Evolutionary conservation across 2,329 filamentous ascomycete species (phyloP).

Genomic region (Didymella exigua): DNA sequence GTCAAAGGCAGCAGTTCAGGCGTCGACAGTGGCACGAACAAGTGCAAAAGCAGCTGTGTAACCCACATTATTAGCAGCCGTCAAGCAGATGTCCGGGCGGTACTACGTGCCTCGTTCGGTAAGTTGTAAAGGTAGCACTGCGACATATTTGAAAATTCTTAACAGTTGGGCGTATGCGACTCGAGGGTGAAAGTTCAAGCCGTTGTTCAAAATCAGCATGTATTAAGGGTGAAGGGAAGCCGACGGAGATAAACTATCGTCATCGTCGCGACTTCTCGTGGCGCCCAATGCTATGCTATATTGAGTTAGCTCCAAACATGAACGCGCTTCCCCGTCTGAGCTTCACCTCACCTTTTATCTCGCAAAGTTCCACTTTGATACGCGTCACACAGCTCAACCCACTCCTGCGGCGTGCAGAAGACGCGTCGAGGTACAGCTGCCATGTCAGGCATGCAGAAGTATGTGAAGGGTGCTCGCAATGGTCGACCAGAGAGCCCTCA

Average conservation of each 20-base stretch:
- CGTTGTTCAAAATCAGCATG: slow-evolving; percentile 2
- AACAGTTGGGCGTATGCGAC: not conserved
- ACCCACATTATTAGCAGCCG: slow-evolving; percentile 21
- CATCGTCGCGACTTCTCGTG: slow-evolving; percentile 32
- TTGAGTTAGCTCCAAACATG: slow-evolving; percentile 26
- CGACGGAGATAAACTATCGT: slow-evolving; percentile 39
- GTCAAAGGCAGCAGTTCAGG: slow-evolving; percentile 59
- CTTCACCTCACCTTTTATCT: slow-evolving; percentile 23
- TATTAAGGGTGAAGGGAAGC: slow-evolving; percentile 27
- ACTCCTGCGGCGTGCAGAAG: not conserved
- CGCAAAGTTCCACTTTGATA: slow-evolving; percentile 15
- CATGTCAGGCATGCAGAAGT: slow-evolving; percentile 25
- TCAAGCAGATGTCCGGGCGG: not conserved
- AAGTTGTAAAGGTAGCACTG: slow-evolving; percentile 44
- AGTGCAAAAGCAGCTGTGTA: slow-evolving; percentile 50
- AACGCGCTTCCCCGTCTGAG: slow-evolving; percentile 37
- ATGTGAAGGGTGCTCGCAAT: slow-evolving; percentile 20
- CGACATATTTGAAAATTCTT: slow-evolving; percentile 22
- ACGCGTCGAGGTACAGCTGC: not conserved
- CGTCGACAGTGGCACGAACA: slow-evolving; percentile 51
- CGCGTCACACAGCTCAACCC: not conserved
- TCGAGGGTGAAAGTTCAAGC: not conserved
- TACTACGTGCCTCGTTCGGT: slow-evolving; percentile 44
- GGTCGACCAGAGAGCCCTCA: slow-evolving; percentile 8
- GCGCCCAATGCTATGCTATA: slow-evolving; percentile 4